Evolutionary conservation across 192 early-diverging fungal species (phyloP), one percentile per base, ranked within the genome.

Genomic region (Entomortierella parvispora): DNA sequence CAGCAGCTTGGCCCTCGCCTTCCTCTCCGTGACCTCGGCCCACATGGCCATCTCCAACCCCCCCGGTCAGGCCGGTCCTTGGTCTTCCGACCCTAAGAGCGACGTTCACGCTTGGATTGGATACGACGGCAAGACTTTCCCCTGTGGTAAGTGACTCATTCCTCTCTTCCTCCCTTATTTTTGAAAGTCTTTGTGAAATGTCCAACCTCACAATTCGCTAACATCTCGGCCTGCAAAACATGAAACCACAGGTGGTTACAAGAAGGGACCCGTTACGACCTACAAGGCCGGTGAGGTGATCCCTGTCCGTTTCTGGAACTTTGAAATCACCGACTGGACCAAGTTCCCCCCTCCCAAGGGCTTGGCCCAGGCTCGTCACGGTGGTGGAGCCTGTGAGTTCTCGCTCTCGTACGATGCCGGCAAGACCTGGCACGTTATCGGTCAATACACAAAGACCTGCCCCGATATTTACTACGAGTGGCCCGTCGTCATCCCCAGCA

Each of bases 351-450:
- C 63, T 17, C 58, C 58, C 46, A 67, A 61, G 20, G 68, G 74
- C 11, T 10, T 43, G 32, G 60, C 34, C 47, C 83, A 84, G 14
- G 83, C 86, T 4, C 74, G 83, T 4, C 89, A 90, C 65, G 83
- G 77, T 33, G 89, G 89, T 26, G 91, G 90, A 20, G 83, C 89
- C 50, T 90, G 89, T 58, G 85, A 90, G 79, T 90, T 92, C 68
- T 69, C 89, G 5, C 67, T 92, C 18, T 86, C 84, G 11, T 85
- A 84, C 34, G 88, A 92, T 52, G 86, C 81, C 26, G 88, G 87
- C 46, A 80, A 82, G 29, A 84, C 84, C 29, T 92, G 63, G 54
- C 47, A 68, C 9, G 62, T 65, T 32, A 79, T 79, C 48, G 78
- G 66, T 6, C 55, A 69, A 32, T 80, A 80, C 59, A 63, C 69